Conservation (phyloP, 257 asterid genomes). For the Jaltomata sinuosa region DNA sequence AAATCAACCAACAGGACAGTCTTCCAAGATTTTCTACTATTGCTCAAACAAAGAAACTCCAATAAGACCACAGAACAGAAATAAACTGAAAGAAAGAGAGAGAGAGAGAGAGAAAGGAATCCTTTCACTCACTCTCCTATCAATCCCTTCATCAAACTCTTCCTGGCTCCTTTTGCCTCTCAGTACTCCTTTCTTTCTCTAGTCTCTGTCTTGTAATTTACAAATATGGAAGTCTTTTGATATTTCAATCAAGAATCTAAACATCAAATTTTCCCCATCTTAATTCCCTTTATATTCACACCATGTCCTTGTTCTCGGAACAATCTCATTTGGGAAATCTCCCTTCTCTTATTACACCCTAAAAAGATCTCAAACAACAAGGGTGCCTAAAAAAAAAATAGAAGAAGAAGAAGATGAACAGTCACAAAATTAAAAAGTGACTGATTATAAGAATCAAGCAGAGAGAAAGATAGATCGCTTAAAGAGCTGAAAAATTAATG, state of each 20-base stretch:
- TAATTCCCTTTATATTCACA: background rate
- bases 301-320: background rate
- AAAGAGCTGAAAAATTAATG: background rate
- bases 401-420: background rate
- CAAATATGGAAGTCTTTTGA: conserved; percentile 48
- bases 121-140: conserved; percentile 25
- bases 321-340: background rate
- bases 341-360: background rate
- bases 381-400: background rate
- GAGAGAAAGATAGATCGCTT: background rate
- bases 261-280: conserved; percentile 11
- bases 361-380: background rate
- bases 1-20: conserved; percentile 12
- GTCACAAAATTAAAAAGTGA: background rate
- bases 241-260: conserved; percentile 29
- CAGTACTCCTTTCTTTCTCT: background rate
- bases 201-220: conserved; percentile 19
- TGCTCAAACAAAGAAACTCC: conserved; percentile 21
- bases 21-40: conserved; percentile 23
- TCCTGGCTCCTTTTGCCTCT: background rate
- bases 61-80: background rate
- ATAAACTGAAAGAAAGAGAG: background rate
- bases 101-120: background rate
- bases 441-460: background rate
- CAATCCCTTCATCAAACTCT: conserved; percentile 28